A percentile compares a stretch with the other conserved stretches of the same genome.
Evolutionary conservation across 768 basidiomycete genomes (phyloP).

Genomic region (Phanerochaete carnosa): DNA sequence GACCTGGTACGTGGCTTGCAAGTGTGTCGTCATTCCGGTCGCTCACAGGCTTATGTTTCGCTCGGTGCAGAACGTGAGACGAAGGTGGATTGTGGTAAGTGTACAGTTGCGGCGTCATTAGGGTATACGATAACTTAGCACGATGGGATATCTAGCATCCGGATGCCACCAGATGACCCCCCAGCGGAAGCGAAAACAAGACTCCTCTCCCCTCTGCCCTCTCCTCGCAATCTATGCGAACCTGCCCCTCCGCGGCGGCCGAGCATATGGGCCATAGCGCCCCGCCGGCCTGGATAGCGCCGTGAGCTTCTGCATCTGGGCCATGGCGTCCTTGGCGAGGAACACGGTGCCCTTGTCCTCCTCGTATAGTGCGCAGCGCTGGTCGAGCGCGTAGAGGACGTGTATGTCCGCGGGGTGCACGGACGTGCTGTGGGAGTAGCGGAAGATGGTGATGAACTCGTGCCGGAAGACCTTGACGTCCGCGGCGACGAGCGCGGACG

Average conservation of each 20-base stretch:
- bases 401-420: constrained; percentile 34
- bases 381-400: constrained; percentile 31
- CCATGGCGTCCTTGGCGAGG: constrained; percentile 31
- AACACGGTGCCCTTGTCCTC: constrained; percentile 34
- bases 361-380: constrained; percentile 27
- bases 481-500: neutral
- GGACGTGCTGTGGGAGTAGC: constrained; percentile 30
- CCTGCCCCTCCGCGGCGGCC: neutral
- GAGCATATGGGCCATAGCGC: neutral
- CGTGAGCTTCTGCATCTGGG: constrained; percentile 29
- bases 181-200: neutral
- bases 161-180: neutral
- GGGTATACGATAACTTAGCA: neutral
- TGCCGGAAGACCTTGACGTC: constrained; percentile 28
- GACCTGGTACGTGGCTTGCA: neutral
- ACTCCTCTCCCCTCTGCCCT: neutral
- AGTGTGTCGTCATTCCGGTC: neutral
- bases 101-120: neutral
- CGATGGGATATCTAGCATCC: neutral
- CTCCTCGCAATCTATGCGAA: neutral
- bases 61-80: neutral
- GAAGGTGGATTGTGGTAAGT: neutral
- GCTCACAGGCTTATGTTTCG: neutral
- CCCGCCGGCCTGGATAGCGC: neutral
- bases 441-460: constrained; percentile 38